A percentile compares a stretch with the other conserved stretches of the same genome.
Conservation (phyloP, 179 eudicot genomes). For the Beta corolliflora region DNA sequence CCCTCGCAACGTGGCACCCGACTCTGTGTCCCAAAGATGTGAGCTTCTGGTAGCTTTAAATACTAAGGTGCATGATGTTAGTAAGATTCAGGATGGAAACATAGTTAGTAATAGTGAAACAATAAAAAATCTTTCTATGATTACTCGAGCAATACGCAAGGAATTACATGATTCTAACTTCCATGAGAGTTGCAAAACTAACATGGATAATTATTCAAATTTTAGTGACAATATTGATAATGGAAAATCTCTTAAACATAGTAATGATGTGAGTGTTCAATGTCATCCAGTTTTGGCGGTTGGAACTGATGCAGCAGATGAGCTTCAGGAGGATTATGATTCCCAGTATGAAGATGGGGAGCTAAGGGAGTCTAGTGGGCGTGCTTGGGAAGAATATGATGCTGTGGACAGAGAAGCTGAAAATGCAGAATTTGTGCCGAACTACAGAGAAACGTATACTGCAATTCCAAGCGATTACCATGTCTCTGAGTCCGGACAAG, state of each 20-base stretch:
- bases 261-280: constrained; percentile 5
- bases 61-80: constrained; percentile 11
- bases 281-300: constrained; percentile 12
- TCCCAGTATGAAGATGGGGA: constrained; percentile 53
- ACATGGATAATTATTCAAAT: constrained; percentile 2
- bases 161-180: background rate
- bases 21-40: constrained; percentile 17
- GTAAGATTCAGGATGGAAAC: constrained; percentile 9
- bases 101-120: too few relatives aligned
- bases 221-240: constrained; percentile 3
- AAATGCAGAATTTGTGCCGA: constrained; percentile 25
- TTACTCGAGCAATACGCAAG: background rate
- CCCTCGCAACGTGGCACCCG: background rate
- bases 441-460: constrained; percentile 14
- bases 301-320: constrained; percentile 19
- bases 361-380: constrained; percentile 36
- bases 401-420: constrained; percentile 29
- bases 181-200: constrained; percentile 10
- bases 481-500: constrained; percentile 21
- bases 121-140: constrained; percentile 2
- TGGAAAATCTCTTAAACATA: constrained; percentile 9
- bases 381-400: constrained; percentile 33
- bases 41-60: constrained; percentile 18
- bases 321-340: constrained; percentile 34
- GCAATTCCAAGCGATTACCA: constrained; percentile 14